A percentile compares a stretch with the other conserved stretches of the same genome.
Conservation (phyloP, 805 yeast genomes). For the Zygoascus tannicola region DNA sequence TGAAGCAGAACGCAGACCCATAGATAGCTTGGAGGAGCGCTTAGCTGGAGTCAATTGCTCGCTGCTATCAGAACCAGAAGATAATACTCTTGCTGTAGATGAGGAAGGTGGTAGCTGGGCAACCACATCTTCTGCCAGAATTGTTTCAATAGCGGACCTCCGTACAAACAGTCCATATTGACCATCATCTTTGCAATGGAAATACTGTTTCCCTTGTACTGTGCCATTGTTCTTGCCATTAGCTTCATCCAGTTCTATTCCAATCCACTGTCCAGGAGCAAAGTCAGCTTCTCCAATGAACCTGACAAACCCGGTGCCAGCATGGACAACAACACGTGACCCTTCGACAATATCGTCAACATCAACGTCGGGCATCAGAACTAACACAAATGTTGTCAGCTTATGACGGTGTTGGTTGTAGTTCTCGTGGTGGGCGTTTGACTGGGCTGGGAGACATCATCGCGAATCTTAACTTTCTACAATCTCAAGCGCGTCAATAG, state of each 20-base stretch:
- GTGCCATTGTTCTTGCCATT: conserved; percentile 79
- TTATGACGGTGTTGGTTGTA: too few relatives aligned
- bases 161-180: conserved; percentile 68
- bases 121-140: background rate
- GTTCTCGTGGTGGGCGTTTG: too few relatives aligned
- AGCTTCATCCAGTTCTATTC: conserved; percentile 76
- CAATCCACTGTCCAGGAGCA: conserved; percentile 52
- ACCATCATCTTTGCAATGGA: conserved; percentile 38
- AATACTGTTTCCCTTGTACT: conserved; percentile 51
- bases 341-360: conserved; percentile 12
- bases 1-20: background rate
- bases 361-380: too few relatives aligned
- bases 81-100: background rate
- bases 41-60: background rate
- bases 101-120: background rate
- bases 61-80: background rate
- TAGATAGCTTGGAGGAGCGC: background rate
- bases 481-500: too few relatives aligned
- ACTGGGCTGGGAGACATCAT: too few relatives aligned
- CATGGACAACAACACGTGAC: conserved; percentile 20
- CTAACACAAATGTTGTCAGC: too few relatives aligned
- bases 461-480: too few relatives aligned
- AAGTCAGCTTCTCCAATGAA: conserved; percentile 59
- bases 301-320: conserved; percentile 35
- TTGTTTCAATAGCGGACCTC: conserved; percentile 52